Conservation (phyloP, 805 yeast genomes). For the Ogataea methanolica region DNA sequence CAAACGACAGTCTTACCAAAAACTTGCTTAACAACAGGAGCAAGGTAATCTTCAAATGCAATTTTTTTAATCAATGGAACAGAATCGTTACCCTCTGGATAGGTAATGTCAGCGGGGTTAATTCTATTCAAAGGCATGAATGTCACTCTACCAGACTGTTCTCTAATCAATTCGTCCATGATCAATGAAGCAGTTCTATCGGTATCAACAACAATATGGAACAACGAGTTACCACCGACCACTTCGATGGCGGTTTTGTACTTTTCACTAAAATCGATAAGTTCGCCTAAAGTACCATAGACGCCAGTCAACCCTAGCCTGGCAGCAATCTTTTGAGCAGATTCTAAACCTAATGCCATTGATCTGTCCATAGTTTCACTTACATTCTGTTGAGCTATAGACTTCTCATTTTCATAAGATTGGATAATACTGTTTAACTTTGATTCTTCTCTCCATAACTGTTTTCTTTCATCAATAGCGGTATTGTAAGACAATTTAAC, state of each 20-base stretch:
- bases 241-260: slow-evolving; percentile 85
- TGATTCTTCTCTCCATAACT: slow-evolving; percentile 76
- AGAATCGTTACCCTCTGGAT: slow-evolving; percentile 62
- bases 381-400: slow-evolving; percentile 53
- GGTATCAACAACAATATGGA: slow-evolving; percentile 84
- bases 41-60: slow-evolving; percentile 51
- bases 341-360: slow-evolving; percentile 62
- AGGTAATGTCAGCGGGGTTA: slow-evolving; percentile 34
- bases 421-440: slow-evolving; percentile 53
- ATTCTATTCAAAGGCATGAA: slow-evolving; percentile 85
- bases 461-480: slow-evolving; percentile 63
- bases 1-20: slow-evolving; percentile 82
- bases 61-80: slow-evolving; percentile 78
- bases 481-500: slow-evolving; percentile 38
- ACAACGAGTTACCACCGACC: slow-evolving; percentile 80
- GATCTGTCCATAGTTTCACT: slow-evolving; percentile 73
- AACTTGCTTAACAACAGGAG: slow-evolving; percentile 68
- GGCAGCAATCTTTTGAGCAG: slow-evolving; percentile 59
- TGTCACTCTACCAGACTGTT: slow-evolving; percentile 78
- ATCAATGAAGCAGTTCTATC: slow-evolving; percentile 78
- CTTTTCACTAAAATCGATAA: slow-evolving; percentile 75
- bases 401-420: slow-evolving; percentile 50
- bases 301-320: slow-evolving; percentile 60
- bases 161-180: slow-evolving; percentile 69
- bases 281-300: slow-evolving; percentile 81